Conservation (phyloP, 345 rosid genomes). For the Pistacia integerrima region DNA sequence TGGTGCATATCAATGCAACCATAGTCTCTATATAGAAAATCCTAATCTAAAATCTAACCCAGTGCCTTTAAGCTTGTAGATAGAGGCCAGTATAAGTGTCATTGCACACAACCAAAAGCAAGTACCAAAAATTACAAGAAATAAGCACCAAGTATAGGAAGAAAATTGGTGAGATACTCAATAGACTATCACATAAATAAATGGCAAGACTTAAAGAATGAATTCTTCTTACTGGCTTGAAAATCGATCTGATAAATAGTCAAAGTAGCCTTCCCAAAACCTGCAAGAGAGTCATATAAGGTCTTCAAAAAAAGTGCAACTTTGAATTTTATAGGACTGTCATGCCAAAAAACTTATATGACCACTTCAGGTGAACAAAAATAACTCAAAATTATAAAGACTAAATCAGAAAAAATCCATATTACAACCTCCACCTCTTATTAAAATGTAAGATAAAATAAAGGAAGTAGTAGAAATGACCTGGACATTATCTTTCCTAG, state of each 20-base stretch:
- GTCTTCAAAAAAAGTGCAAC: slow-evolving; percentile 1
- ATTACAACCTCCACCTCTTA: too few relatives aligned
- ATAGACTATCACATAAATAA: neutral
- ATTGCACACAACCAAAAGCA: slow-evolving; percentile 12
- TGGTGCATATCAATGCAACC: neutral
- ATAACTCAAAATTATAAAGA: neutral
- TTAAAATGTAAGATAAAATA: neutral
- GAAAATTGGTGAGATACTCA: neutral
- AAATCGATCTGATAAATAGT: slow-evolving; percentile 83
- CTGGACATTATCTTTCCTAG: neutral
- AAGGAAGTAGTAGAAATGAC: neutral
- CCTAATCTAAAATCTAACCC: neutral
- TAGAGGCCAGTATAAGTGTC: neutral
- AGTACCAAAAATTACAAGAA: neutral
- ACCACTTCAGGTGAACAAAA: neutral
- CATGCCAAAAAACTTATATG: neutral
- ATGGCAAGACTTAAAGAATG: slow-evolving; percentile 17
- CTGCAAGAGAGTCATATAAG: slow-evolving; percentile 43
- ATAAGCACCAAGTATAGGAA: neutral
- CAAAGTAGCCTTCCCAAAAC: slow-evolving; percentile 99
- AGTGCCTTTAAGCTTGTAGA: neutral
- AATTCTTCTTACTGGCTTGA: slow-evolving; percentile 68
- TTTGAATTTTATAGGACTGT: neutral
- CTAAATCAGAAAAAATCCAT: neutral
- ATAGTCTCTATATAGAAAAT: neutral